Conservation (phyloP, 2,329 filamentous ascomycete species). For the Leptoxyphium fumago region DNA sequence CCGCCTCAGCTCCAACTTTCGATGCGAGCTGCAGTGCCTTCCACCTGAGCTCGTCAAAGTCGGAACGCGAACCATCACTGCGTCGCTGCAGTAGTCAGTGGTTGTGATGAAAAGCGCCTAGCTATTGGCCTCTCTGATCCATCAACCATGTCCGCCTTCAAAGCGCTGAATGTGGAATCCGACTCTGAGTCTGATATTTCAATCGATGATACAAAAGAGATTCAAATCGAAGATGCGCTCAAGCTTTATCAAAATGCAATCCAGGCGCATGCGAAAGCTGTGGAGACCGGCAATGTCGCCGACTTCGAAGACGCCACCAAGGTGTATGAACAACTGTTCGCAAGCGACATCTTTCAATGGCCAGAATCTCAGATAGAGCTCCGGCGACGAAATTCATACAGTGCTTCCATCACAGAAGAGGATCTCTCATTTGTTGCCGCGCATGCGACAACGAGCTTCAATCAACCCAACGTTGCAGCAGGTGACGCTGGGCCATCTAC, state of each 20-base stretch:
- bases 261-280: slow-evolving; percentile 56
- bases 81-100: too few relatives aligned
- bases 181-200: slow-evolving; percentile 85
- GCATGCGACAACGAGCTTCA: background rate
- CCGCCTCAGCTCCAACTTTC: too few relatives aligned
- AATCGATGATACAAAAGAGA: slow-evolving; percentile 85
- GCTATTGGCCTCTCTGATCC: background rate
- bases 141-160: slow-evolving; percentile 46
- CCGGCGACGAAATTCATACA: slow-evolving; percentile 48
- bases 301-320: slow-evolving; percentile 62
- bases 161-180: slow-evolving; percentile 83
- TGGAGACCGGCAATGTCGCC: slow-evolving; percentile 47
- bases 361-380: slow-evolving; percentile 78
- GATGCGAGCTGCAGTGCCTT: too few relatives aligned
- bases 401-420: slow-evolving; percentile 28
- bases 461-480: slow-evolving; percentile 18
- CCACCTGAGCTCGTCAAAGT: too few relatives aligned
- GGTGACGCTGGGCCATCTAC: slow-evolving; percentile 62
- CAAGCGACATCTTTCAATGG: slow-evolving; percentile 87
- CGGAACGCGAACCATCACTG: too few relatives aligned
- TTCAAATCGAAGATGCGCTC: slow-evolving; percentile 92
- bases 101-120: too few relatives aligned
- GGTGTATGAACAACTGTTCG: slow-evolving; percentile 73
- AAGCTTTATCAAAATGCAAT: slow-evolving; percentile 87
- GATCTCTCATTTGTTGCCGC: slow-evolving; percentile 11